Base-by-base conservation (phyloP, 108 stramenopile species). In the Cylindrotheca fusiformis region DNA sequence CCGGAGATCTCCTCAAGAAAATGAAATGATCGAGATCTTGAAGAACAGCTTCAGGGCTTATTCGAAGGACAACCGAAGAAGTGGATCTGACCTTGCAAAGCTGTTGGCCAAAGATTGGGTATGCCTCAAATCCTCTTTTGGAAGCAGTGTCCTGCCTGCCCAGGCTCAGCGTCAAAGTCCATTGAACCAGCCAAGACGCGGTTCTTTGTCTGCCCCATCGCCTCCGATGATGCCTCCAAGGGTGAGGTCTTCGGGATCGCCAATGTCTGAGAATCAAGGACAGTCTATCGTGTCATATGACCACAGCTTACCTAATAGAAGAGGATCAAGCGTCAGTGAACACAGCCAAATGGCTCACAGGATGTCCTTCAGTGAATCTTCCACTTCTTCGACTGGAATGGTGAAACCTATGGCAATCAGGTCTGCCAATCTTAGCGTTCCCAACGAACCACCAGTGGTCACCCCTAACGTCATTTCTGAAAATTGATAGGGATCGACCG, bases 1-100 rank as follows among this genome's bases (percentile, higher is more conserved):
- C 33, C 69, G 80, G 32, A 78, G 89, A 50, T 63, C 83, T 4
- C 6, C 58, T 5, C 26, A 57, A 27, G 85, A 90, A 45, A 74
- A 75, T 23, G 84, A 87, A n/a, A 44, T 81, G 23, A 58, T 83
- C 44, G 62, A 76, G 27, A 73, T 78, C 36, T 53, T 90, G 29
- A 83, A 81, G 62, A 74, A 76, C 23, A 85, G 82, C 33, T 90
- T 68, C 41, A 54, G 54, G 21, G 68, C 73, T 30, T 90, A 85
- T 49, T 32, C 61, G 0, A 67, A 71, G 22, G 77, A 77, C 33
- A 65, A 64, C 27, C 47, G 64, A 17, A 63, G 82, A 21, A 53
- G 47, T 25, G 77, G 65, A 4, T 55, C 63, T n/a, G 77, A 83
- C 20, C 54, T 83, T 21, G 82, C 77, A 1, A 44, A 54, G 1